Evolutionary conservation across 306 rosid genomes (phyloP).

Genomic region (Corylus heterophylla): DNA sequence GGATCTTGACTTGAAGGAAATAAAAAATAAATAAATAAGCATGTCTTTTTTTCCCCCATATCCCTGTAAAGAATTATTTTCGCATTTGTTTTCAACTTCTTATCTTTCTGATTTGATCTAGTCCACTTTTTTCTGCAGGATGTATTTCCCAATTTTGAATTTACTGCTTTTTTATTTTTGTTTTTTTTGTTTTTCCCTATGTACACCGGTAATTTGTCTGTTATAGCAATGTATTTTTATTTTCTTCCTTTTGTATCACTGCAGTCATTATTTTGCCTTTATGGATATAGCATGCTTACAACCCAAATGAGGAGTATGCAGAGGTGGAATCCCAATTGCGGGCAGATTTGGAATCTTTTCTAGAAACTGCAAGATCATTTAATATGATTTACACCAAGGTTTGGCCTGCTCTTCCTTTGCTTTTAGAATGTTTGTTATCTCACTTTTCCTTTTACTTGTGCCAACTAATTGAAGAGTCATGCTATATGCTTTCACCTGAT

Average conservation of each 20-base stretch:
- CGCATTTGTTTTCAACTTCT: not conserved
- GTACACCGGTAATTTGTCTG: no score
- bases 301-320: conserved; percentile 88
- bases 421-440: not conserved
- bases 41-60: not conserved
- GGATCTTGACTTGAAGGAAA: not conserved
- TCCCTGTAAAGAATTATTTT: not conserved
- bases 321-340: conserved; percentile 89
- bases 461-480: not conserved
- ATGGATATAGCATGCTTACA: conserved; percentile 72
- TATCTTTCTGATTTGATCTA: not conserved
- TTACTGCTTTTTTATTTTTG: not conserved
- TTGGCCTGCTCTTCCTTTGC: conserved; percentile 9
- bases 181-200: no score
- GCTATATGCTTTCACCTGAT: not conserved
- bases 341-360: conserved; percentile 79
- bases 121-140: not conserved
- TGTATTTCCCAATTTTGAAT: conserved; percentile 9
- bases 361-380: conserved; percentile 91
- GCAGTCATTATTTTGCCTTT: conserved; percentile 4
- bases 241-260: conserved; percentile 23
- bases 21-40: not conserved
- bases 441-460: not conserved
- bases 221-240: not conserved
- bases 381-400: conserved; percentile 93